These are phyloP conservation scores for Phialophora chinensis DNA, from an alignment of 2,329 filamentous ascomycete species.

Conservation along the genomic window DNA sequence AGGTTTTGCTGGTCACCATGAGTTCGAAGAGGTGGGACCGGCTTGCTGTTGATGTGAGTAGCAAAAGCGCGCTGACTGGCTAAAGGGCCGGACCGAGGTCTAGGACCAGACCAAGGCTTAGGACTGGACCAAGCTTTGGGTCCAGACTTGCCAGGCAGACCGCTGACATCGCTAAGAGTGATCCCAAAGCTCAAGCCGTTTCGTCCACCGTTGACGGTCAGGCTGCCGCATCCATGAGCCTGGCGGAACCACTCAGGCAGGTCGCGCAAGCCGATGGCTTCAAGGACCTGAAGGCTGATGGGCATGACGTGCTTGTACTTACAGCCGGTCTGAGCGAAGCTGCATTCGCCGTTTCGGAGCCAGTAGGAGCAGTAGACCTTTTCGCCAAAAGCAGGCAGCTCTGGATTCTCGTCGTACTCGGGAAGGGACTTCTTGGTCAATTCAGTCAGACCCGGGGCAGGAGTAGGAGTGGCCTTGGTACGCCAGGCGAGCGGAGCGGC, in stretches of 20 bases:
- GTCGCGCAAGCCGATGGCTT: constrained; percentile 69
- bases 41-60: constrained; percentile 14
- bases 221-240: constrained; percentile 46
- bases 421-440: background rate
- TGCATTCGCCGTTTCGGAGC: constrained; percentile 84
- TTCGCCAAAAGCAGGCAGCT: constrained; percentile 48
- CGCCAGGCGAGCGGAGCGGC: constrained; percentile 9
- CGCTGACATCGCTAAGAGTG: background rate
- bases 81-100: background rate
- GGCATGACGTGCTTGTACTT: constrained; percentile 93
- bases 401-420: constrained; percentile 2
- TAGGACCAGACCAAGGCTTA: background rate
- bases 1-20: background rate
- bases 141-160: background rate
- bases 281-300: constrained; percentile 66
- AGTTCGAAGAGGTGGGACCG: background rate
- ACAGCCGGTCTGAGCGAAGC: constrained; percentile 84
- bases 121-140: background rate
- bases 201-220: constrained; percentile 34
- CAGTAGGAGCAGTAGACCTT: constrained; percentile 90
- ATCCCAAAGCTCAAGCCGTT: constrained; percentile 29
- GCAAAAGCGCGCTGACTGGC: constrained; percentile 17
- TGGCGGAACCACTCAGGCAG: constrained; percentile 65
- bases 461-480: background rate
- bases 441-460: background rate